These are phyloP conservation scores for Clonostachys solani DNA, from an alignment of 2,329 filamentous ascomycete genomes.

Conservation along the genomic window DNA sequence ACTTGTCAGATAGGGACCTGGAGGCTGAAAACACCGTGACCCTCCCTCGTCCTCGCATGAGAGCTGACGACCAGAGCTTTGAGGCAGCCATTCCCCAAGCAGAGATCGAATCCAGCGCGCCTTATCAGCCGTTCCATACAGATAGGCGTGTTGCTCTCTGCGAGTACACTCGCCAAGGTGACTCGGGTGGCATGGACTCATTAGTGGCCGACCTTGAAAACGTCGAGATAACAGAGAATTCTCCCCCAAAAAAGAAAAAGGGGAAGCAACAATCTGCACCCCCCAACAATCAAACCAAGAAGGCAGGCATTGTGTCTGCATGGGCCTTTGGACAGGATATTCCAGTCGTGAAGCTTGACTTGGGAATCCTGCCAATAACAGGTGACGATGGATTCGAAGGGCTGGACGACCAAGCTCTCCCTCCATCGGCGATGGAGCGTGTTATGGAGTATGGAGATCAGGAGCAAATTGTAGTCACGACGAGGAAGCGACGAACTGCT, in stretches of 20 bases:
- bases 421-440: conserved; percentile 60
- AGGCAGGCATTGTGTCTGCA: conserved; percentile 12
- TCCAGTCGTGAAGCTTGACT: conserved; percentile 43
- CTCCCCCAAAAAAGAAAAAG: conserved; percentile 28
- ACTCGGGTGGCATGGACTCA: conserved; percentile 21
- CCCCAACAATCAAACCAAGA: conserved; percentile 4
- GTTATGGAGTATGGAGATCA: conserved; percentile 57
- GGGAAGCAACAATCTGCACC: conserved; percentile 17
- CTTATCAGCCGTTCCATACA: conserved; percentile 94
- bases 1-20: conserved; percentile 46
- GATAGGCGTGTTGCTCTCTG: conserved; percentile 79
- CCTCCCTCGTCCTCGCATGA: conserved; percentile 32
- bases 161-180: conserved; percentile 43
- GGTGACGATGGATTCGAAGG: conserved; percentile 48
- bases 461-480: conserved; percentile 80
- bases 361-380: conserved; percentile 35
- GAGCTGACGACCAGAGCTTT: conserved; percentile 34
- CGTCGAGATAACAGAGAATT: conserved; percentile 31
- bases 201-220: conserved; percentile 34
- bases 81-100: conserved; percentile 68
- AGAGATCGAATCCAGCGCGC: conserved; percentile 92
- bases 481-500: conserved; percentile 59
- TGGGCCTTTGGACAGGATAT: conserved; percentile 62
- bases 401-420: conserved; percentile 54
- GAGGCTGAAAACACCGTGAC: conserved; percentile 52